These are phyloP conservation scores for Colletotrichum sp. DNA, from an alignment of 2,329 filamentous ascomycete genomes.

Conservation along the genomic window DNA sequence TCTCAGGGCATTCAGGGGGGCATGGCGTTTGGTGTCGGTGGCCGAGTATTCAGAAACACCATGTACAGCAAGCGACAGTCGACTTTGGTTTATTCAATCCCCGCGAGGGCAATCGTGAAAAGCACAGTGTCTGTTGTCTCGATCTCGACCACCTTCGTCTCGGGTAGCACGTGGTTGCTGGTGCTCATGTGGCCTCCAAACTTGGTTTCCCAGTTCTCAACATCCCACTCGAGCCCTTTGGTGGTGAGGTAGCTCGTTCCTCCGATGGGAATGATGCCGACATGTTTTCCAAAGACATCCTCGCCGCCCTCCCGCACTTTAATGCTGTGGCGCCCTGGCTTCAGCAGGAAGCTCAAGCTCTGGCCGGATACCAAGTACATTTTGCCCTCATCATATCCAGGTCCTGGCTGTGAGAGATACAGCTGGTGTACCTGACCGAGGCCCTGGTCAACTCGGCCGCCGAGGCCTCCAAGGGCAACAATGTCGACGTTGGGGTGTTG, in stretches of 20 bases:
- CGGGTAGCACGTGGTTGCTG: constrained; percentile 74
- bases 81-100: constrained; percentile 21
- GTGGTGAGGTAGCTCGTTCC: constrained; percentile 82
- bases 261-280: constrained; percentile 85
- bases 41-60: not conserved
- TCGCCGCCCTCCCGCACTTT: constrained; percentile 58
- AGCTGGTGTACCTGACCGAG: constrained; percentile 89
- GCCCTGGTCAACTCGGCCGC: constrained; percentile 90
- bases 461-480: constrained; percentile 83
- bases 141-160: constrained; percentile 64
- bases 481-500: constrained; percentile 57
- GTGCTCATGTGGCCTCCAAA: constrained; percentile 79
- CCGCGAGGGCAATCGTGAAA: constrained; percentile 72
- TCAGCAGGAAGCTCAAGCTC: constrained; percentile 83
- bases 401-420: constrained; percentile 63
- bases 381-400: constrained; percentile 54
- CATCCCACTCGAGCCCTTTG: constrained; percentile 87
- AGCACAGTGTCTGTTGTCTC: constrained; percentile 68
- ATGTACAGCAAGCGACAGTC: constrained; percentile 13
- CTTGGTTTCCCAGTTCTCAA: constrained; percentile 77
- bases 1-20: not conserved
- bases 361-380: constrained; percentile 83
- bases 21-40: constrained; percentile 13
- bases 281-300: constrained; percentile 72
- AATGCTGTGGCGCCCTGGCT: constrained; percentile 69